Conservation (phyloP, 2,329 filamentous ascomycete genomes). For the Dryadomyces quercus-mongolicae region DNA sequence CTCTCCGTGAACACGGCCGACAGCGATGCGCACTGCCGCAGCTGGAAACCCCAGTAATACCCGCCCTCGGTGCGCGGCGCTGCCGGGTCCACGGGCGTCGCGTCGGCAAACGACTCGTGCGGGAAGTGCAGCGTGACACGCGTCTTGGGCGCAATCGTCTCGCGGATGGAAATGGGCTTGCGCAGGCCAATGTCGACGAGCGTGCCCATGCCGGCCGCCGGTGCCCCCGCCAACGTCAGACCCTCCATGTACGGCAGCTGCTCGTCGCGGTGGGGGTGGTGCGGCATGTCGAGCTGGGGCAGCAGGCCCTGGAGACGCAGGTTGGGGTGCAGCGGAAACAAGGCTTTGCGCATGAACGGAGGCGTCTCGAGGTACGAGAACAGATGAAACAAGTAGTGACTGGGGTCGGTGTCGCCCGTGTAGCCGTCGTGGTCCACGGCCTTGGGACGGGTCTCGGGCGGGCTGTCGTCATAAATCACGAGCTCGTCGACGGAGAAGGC, state of each 20-base stretch:
- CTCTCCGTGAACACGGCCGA: conserved; percentile 68
- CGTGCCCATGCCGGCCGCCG: conserved; percentile 32
- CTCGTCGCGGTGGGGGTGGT: conserved; percentile 65
- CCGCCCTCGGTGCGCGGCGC: conserved; percentile 62
- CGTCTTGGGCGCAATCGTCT: conserved; percentile 55
- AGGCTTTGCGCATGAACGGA: conserved; percentile 61
- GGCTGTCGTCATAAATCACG: conserved; percentile 65
- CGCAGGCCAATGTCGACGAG: conserved; percentile 46
- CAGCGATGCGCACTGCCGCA: conserved; percentile 54
- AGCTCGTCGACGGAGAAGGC: conserved; percentile 81
- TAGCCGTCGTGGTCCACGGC: conserved; percentile 39
- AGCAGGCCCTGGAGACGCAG: conserved; percentile 60
- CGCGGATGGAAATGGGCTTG: conserved; percentile 41
- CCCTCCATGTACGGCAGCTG: conserved; percentile 74
- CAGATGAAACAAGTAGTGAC: conserved; percentile 68
- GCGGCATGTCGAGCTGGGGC: conserved; percentile 72
- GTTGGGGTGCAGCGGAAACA: conserved; percentile 73
- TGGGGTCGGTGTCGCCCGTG: conserved; percentile 63
- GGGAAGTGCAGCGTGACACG: conserved; percentile 62
- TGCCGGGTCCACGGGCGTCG: conserved; percentile 53
- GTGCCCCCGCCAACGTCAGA: conserved; percentile 42
- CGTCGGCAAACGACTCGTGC: conserved; percentile 28
- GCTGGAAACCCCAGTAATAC: conserved; percentile 77
- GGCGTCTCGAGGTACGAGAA: conserved; percentile 76
- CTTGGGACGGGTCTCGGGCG: conserved; percentile 29